Base-by-base conservation (phyloP, 202 grass and related monocot species). In the Brachypodium distachyon region DNA sequence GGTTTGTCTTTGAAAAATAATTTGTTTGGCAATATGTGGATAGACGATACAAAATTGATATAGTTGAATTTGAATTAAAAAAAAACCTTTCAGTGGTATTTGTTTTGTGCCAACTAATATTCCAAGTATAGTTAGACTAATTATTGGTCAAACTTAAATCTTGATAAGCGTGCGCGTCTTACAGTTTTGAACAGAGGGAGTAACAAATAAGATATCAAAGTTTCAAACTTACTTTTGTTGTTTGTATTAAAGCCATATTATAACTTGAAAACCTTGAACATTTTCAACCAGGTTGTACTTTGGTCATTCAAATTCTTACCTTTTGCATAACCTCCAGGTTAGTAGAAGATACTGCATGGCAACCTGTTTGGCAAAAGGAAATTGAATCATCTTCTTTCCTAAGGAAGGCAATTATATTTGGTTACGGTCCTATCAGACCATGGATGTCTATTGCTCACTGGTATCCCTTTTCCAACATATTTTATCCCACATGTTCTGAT, bases 391-490 rank as follows among this genome's bases (percentile, higher is more conserved):
- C 82, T 33, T 61, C 87, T 22, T 28, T 82, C 61, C 54, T 92
- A 52, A 90, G 89, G 64, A 98, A 94, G 66, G 95, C 95, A 41
- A 92, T 98, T 80, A 84, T 98, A 73, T 90, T 88, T 68, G 95
- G 91, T 77, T 98, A 98, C 61, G 95, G 95, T 13, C 95, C 95
- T 83, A 80, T 94, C 64, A 91, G 91, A 47, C 89, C 95, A 74
- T 98, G 91, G 95, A 98, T 98, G 95, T 98, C 95, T 55, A 94
- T 98, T 83, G 82, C 57, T 75, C 95, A 97, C 81, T 97, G 95
- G 95, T 97, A 94, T 67, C 72, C 47, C 18, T 77, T 73, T 77
- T 52, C 31, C n/a, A 69, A 47, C 31, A 63, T 51, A 53, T 87
- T 38, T 51, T 22, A n/a, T 77, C 29, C 74, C 57, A 57, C 2